phyloP scores from a whole-genome alignment of 176 grass and related monocot genomes.

The Hordeum marinum region DNA sequence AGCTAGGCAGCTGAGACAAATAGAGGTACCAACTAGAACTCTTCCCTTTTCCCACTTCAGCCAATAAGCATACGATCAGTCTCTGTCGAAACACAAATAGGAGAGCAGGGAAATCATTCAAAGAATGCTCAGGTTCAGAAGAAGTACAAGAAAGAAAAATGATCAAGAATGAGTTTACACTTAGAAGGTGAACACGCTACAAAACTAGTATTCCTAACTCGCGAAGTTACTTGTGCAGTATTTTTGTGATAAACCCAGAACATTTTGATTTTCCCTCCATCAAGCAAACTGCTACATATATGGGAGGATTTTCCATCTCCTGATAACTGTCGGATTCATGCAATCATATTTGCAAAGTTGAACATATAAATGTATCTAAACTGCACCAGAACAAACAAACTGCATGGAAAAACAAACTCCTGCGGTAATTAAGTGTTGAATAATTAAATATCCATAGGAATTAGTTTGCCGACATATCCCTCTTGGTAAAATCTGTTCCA shows the following conservation, averaged over 20 bases:
- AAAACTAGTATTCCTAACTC: background rate
- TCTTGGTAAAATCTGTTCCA: background rate
- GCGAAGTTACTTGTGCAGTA: background rate
- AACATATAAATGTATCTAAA: background rate
- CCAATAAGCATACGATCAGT: slow-evolving; percentile 67
- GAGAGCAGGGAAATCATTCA: slow-evolving; percentile 2
- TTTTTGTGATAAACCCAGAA: background rate
- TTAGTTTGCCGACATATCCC: background rate
- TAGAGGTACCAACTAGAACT: slow-evolving; percentile 77
- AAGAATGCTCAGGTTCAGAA: background rate
- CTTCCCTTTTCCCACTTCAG: slow-evolving; percentile 74
- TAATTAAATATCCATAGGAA: background rate
- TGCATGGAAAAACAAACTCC: background rate
- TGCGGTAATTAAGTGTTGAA: background rate
- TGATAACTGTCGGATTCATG: background rate
- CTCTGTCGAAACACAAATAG: slow-evolving; percentile 41
- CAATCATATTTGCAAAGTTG: background rate
- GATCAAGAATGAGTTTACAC: background rate
- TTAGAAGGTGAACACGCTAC: background rate
- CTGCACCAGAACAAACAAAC: background rate
- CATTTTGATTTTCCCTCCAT: background rate
- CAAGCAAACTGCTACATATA: background rate
- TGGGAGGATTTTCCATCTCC: background rate
- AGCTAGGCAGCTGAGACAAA: slow-evolving; percentile 67
- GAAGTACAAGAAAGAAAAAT: background rate